phyloP scores from a whole-genome alignment of 2,329 filamentous ascomycete species.

The Pseudogymnoascus sp. region DNA sequence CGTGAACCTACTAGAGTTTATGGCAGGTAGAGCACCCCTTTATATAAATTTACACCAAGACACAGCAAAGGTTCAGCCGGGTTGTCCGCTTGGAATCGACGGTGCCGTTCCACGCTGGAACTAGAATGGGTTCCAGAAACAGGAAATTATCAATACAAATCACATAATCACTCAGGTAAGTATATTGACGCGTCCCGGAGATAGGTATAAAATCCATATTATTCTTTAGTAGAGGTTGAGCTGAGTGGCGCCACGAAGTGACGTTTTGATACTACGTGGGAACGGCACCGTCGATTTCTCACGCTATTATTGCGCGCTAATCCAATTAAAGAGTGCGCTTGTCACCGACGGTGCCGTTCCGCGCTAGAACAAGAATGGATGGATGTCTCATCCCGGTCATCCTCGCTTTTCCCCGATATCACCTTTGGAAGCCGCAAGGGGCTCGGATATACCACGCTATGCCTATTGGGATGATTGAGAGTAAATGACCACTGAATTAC shows the following conservation, averaged over 20 bases:
- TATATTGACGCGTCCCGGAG: neutral
- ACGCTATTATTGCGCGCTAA: neutral
- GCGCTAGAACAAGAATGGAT: neutral
- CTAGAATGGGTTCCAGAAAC: neutral
- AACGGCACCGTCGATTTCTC: constrained; percentile 5
- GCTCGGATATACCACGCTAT: too few relatives aligned
- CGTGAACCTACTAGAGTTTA: neutral
- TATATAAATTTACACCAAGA: neutral
- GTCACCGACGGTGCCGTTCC: neutral
- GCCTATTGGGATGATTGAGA: too few relatives aligned
- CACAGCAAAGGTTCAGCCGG: neutral
- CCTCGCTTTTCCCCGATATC: too few relatives aligned
- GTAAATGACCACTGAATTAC: too few relatives aligned
- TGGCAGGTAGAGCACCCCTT: neutral
- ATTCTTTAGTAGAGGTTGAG: neutral
- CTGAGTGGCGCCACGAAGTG: neutral
- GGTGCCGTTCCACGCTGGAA: too few relatives aligned
- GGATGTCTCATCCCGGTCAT: neutral
- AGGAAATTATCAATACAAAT: neutral
- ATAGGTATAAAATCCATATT: neutral
- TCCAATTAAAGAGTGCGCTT: neutral
- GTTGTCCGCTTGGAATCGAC: neutral
- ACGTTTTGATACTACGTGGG: neutral
- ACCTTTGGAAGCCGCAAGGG: too few relatives aligned
- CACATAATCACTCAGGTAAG: neutral